Percentiles rank a stretch among this genome's conserved stretches.
Conservation (phyloP, 75 land plant species). For the Cryptomeria japonica region DNA sequence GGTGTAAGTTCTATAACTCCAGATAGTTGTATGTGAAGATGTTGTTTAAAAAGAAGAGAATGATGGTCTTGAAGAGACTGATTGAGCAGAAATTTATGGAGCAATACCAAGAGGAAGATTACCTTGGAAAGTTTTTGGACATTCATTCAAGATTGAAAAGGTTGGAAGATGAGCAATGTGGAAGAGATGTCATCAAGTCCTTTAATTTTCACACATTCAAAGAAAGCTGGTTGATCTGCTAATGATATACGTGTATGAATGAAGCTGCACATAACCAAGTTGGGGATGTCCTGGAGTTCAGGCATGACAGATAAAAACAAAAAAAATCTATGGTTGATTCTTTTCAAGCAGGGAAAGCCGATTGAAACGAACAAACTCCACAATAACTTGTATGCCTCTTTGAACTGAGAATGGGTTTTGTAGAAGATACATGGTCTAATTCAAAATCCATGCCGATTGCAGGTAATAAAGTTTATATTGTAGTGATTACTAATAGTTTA, state of each 20-base stretch:
- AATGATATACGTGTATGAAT: neutral
- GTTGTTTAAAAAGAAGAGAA: too few relatives aligned
- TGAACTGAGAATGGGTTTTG: neutral
- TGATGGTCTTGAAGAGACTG: too few relatives aligned
- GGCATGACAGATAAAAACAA: neutral
- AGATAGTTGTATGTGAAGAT: too few relatives aligned
- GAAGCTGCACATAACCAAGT: too few relatives aligned
- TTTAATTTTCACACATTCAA: neutral
- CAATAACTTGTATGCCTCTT: neutral
- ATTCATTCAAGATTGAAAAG: too few relatives aligned
- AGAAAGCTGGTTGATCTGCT: neutral
- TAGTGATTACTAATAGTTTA: neutral
- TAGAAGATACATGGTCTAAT: neutral
- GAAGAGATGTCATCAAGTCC: neutral
- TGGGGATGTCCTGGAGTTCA: neutral
- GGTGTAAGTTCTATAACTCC: too few relatives aligned
- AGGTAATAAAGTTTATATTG: neutral
- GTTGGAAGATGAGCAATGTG: too few relatives aligned
- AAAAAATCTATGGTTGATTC: neutral
- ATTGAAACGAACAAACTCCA: neutral
- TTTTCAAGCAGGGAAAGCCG: neutral
- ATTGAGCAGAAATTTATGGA: too few relatives aligned
- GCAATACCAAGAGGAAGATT: too few relatives aligned
- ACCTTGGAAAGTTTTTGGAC: neutral
- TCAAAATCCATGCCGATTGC: neutral